Percentiles rank a stretch among this genome's conserved stretches.
These are phyloP conservation scores for Penicillium nucicola DNA, from an alignment of 495 filamentous ascomycete genomes.

Conservation along the genomic window DNA sequence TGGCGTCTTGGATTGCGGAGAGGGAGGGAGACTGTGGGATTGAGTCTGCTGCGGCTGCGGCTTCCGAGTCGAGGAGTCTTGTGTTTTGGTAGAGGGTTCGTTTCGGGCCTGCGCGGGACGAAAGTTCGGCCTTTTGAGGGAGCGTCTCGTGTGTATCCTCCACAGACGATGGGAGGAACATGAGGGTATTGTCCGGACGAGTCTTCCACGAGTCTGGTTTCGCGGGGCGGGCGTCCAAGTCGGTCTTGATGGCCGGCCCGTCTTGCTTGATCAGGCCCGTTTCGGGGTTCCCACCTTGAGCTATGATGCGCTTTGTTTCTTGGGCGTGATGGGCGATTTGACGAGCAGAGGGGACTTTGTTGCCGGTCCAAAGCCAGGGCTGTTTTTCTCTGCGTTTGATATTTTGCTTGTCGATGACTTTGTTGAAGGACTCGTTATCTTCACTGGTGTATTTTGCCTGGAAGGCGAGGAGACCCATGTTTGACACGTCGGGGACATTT, in stretches of 20 bases:
- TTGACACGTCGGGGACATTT: constrained; percentile 65
- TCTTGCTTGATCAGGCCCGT: constrained; percentile 27
- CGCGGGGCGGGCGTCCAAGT: constrained; percentile 67
- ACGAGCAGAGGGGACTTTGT: constrained; percentile 83
- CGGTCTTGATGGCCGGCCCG: constrained; percentile 48
- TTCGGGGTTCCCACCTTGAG: constrained; percentile 42
- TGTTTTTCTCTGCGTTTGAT: constrained; percentile 75
- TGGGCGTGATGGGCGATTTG: constrained; percentile 77
- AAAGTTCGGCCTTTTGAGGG: constrained; percentile 61
- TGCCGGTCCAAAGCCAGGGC: constrained; percentile 82
- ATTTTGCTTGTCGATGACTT: constrained; percentile 88
- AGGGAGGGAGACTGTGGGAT: constrained; percentile 74
- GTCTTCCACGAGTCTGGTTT: constrained; percentile 74
- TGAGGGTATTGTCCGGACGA: constrained; percentile 74
- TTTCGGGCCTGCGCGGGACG: constrained; percentile 74
- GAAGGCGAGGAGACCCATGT: constrained; percentile 78
- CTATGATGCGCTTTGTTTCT: constrained; percentile 58
- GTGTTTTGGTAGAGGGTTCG: constrained; percentile 83
- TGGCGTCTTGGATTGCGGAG: constrained; percentile 83
- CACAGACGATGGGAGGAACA: constrained; percentile 73
- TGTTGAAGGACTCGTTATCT: constrained; percentile 95
- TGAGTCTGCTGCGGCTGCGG: constrained; percentile 27
- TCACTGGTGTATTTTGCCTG: constrained; percentile 93
- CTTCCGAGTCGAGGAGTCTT: constrained; percentile 47
- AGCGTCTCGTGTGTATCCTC: constrained; percentile 66